Evolutionary conservation across 2,329 filamentous ascomycete genomes (phyloP).

Genomic region (Whalleya microplaca): DNA sequence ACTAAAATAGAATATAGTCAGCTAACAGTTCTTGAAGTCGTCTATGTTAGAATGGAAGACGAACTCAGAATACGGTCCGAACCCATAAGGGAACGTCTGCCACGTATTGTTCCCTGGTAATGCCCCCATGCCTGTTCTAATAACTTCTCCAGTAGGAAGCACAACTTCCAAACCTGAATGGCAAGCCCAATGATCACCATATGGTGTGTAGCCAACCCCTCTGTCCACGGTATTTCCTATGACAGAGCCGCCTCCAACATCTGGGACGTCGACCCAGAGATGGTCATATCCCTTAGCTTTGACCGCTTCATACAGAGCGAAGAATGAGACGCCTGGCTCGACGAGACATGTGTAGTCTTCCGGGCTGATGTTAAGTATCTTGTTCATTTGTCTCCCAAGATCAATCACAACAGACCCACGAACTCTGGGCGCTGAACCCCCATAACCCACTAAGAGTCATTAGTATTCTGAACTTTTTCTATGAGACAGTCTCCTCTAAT

Average conservation of each 20-base stretch:
- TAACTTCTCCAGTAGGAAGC: conserved; percentile 45
- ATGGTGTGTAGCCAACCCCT: conserved; percentile 51
- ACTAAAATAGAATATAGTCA: conserved; percentile 19
- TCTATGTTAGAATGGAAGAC: conserved; percentile 8
- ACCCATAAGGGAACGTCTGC: conserved; percentile 48
- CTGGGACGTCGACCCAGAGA: conserved; percentile 49
- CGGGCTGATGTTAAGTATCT: conserved; percentile 53
- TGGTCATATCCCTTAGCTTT: conserved; percentile 43
- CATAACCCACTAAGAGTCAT: conserved; percentile 48
- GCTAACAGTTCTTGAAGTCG: neutral
- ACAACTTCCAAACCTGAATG: conserved; percentile 50
- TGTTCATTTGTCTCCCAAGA: conserved; percentile 57
- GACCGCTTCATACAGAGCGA: conserved; percentile 51
- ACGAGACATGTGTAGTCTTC: conserved; percentile 54
- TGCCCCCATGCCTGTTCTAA: conserved; percentile 47
- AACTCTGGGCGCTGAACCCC: conserved; percentile 57
- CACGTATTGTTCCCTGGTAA: conserved; percentile 44
- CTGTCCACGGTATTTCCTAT: conserved; percentile 51
- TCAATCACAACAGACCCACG: conserved; percentile 55
- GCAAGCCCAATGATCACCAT: conserved; percentile 47
- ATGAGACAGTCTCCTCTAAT: neutral
- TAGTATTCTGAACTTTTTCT: neutral
- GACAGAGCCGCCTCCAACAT: conserved; percentile 48
- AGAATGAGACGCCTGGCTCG: conserved; percentile 60
- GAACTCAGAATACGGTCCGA: conserved; percentile 42